phyloP scores from a whole-genome alignment of 192 early-diverging fungal genomes.

The Coemansia sp. region DNA sequence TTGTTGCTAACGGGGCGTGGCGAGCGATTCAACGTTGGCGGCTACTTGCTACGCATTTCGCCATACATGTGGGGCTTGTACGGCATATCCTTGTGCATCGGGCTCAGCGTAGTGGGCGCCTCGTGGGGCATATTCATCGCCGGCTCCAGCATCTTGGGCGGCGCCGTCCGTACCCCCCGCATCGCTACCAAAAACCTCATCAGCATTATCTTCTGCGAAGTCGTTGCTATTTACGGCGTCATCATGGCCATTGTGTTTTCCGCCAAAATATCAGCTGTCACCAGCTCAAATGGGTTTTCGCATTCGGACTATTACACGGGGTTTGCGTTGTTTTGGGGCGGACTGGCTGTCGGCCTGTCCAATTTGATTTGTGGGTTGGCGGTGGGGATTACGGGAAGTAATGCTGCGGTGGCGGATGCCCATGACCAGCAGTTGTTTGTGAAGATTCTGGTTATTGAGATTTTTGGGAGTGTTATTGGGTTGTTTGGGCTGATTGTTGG shows the following conservation, averaged over 20 bases:
- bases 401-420: slow-evolving; percentile 94
- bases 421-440: slow-evolving; percentile 94
- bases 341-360: slow-evolving; percentile 89
- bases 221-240: slow-evolving; percentile 98
- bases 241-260: slow-evolving; percentile 98
- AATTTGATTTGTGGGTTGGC: slow-evolving; percentile 92
- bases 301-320: slow-evolving; percentile 77
- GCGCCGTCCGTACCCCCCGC: slow-evolving; percentile 83
- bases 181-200: slow-evolving; percentile 97
- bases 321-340: slow-evolving; percentile 94
- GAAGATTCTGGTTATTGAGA: slow-evolving; percentile 96
- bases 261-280: slow-evolving; percentile 71
- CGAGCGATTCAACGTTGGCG: slow-evolving; percentile 84
- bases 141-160: slow-evolving; percentile 87
- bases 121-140: slow-evolving; percentile 97
- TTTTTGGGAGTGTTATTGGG: slow-evolving; percentile 94
- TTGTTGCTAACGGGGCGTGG: slow-evolving; percentile 86
- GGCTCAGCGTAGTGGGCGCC: slow-evolving; percentile 87
- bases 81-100: slow-evolving; percentile 83
- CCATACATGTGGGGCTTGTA: slow-evolving; percentile 89
- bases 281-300: slow-evolving; percentile 50
- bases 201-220: slow-evolving; percentile 99
- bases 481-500: slow-evolving; percentile 97
- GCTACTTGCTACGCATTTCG: slow-evolving; percentile 70
- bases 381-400: slow-evolving; percentile 91